phyloP scores from a whole-genome alignment of 768 basidiomycete species.

The Pulveroboletus sp. region DNA sequence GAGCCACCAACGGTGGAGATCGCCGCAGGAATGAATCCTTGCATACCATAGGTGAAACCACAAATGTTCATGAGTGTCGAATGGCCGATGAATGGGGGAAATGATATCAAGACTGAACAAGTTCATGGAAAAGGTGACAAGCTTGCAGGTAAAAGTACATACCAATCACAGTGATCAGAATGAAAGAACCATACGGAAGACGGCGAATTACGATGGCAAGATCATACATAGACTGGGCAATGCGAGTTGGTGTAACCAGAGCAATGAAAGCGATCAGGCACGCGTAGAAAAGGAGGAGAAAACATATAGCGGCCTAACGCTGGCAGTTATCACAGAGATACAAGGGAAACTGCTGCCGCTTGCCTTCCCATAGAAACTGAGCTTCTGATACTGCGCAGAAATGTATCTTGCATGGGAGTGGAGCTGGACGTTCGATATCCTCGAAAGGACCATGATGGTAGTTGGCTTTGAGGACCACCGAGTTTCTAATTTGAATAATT shows the following conservation, averaged over 20 bases:
- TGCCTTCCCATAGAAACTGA: slow-evolving; percentile 56
- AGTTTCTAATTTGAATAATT: too few relatives aligned
- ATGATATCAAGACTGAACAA: slow-evolving; percentile 25
- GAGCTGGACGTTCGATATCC: slow-evolving; percentile 21
- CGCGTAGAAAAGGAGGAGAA: slow-evolving; percentile 53
- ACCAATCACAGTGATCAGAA: slow-evolving; percentile 52
- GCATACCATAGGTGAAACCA: slow-evolving; percentile 81
- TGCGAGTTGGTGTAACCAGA: slow-evolving; percentile 56
- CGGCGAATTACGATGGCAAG: slow-evolving; percentile 55
- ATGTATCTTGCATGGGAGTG: slow-evolving; percentile 20
- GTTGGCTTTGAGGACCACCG: not conserved
- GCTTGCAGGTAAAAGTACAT: slow-evolving; percentile 48
- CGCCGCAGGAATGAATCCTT: slow-evolving; percentile 65
- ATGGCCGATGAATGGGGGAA: slow-evolving; percentile 31
- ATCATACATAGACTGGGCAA: slow-evolving; percentile 70
- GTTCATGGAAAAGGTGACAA: slow-evolving; percentile 36
- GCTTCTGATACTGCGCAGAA: slow-evolving; percentile 42
- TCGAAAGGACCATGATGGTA: not conserved
- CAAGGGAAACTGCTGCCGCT: not conserved
- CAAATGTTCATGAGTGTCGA: slow-evolving; percentile 48
- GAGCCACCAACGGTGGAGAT: slow-evolving; percentile 61
- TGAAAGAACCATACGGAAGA: slow-evolving; percentile 57
- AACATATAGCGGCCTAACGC: slow-evolving; percentile 49
- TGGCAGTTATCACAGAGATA: slow-evolving; percentile 10
- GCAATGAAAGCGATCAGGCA: slow-evolving; percentile 40